Evolutionary conservation across 2,329 filamentous ascomycete species (phyloP), one percentile per base, ranked within the genome.

Genomic region (Aspergillus sp.): DNA sequence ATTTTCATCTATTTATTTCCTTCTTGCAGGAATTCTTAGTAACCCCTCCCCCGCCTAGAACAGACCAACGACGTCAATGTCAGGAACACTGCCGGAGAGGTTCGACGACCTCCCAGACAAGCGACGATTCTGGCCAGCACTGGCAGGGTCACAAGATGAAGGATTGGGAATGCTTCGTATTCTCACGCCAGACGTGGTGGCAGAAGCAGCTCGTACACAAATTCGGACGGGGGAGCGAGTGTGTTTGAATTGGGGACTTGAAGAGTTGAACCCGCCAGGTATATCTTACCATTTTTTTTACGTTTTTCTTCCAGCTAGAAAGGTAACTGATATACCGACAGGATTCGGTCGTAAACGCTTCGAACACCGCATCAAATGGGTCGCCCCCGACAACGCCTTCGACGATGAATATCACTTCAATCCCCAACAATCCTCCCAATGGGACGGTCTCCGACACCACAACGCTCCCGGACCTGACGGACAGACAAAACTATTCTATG

Each of bases 221-320:
- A 81, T 82, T 55, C 67, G 69, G 37, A 76, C 73, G 0, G 80
- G 79, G 17, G 68, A 72, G 42, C 71, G 78, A 20, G 72, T 81
- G 19, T 75, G 75, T 44, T 62, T 83, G 20, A 76, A 77, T 33
- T 82, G 79, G 79, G 73, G 77, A 23, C 62, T 82, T 35, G 73
- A 74, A 43, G 81, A 82, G 56, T 64, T 81, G 2, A 75, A 79
- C n/a, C 63, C 61, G 10, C 64, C 66, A 46, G 65, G 64, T 66
- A 56, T 5, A 38, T 27, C 20, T 19, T 10, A 43, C 9, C 7
- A 9, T 17, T 4, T 15, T 19, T 17, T 20, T 13, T 38, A 19
- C 4, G 35, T 38, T 19, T 38, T 19, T 4, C 3, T 15, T 19
- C 33, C 35, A 12, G 7, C 7, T n/a, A 12, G 25, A 30, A 30